phyloP scores from a whole-genome alignment of 2,329 filamentous ascomycete genomes.

The Penicillium sp. region DNA sequence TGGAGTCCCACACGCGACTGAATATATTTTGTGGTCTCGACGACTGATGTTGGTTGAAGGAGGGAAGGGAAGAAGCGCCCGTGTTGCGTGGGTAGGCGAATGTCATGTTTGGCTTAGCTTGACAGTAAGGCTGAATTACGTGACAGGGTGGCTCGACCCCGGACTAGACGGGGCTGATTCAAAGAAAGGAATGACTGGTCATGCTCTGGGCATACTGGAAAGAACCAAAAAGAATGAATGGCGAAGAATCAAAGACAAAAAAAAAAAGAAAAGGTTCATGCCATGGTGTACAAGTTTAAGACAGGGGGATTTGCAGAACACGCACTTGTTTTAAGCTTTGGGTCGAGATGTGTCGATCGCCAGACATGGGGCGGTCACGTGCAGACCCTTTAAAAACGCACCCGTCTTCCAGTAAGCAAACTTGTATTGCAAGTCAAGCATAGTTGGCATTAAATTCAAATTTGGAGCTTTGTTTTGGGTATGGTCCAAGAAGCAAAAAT shows the following conservation, averaged over 20 bases:
- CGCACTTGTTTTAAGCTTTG: conserved; percentile 8
- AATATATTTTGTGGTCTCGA: conserved; percentile 14
- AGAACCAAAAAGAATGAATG: conserved; percentile 4
- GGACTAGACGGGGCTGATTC: conserved; percentile 15
- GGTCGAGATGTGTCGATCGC: conserved; percentile 12
- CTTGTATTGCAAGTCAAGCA: too few relatives aligned
- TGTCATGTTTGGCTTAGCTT: conserved; percentile 32
- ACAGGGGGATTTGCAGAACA: conserved; percentile 11
- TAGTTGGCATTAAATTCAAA: too few relatives aligned
- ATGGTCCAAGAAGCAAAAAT: too few relatives aligned
- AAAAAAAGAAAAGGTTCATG: not conserved
- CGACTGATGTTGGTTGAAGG: conserved; percentile 19
- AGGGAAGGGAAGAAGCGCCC: conserved; percentile 29
- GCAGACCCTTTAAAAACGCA: not conserved
- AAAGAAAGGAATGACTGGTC: conserved; percentile 22
- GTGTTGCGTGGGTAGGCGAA: conserved; percentile 34
- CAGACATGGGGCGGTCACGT: conserved; percentile 7
- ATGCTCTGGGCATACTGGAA: conserved; percentile 14
- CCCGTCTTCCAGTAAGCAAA: too few relatives aligned
- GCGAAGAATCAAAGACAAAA: not conserved
- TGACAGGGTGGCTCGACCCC: conserved; percentile 14
- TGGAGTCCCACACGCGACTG: conserved; percentile 15
- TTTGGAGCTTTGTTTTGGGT: too few relatives aligned
- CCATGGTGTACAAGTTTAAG: conserved; percentile 5
- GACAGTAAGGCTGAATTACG: conserved; percentile 8